These are phyloP conservation scores for Lobosporangium transversale DNA, from an alignment of 192 early-diverging fungal species.

Conservation along the genomic window DNA sequence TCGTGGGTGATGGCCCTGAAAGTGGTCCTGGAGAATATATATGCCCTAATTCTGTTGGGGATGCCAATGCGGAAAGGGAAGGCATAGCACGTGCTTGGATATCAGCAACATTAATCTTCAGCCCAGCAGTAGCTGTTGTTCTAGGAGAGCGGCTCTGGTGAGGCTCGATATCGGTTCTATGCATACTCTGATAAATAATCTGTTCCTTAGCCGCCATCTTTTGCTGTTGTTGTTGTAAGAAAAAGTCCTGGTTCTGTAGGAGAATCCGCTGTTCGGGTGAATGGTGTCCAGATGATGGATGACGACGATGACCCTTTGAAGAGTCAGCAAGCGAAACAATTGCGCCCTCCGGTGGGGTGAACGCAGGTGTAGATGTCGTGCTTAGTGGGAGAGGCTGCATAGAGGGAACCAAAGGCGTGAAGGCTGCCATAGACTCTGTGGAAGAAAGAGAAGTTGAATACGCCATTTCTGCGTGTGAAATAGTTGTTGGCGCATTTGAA, in stretches of 20 bases:
- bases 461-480: conserved; percentile 10
- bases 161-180: conserved; percentile 22
- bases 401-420: conserved; percentile 42
- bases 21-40: conserved; percentile 34
- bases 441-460: conserved; percentile 21
- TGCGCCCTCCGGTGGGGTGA: conserved; percentile 23
- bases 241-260: conserved; percentile 25
- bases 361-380: conserved; percentile 22
- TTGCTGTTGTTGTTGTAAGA: conserved; percentile 35
- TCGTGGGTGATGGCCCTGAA: conserved; percentile 35
- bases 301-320: conserved; percentile 36
- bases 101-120: conserved; percentile 38
- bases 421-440: conserved; percentile 15
- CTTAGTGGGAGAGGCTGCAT: conserved; percentile 20
- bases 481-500: not conserved
- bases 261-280: conserved; percentile 33
- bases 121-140: conserved; percentile 24
- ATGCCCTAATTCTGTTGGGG: conserved; percentile 34
- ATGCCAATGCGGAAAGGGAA: conserved; percentile 19
- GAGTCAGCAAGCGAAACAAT: conserved; percentile 18
- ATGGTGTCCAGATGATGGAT: conserved; percentile 49
- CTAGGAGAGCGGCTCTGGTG: conserved; percentile 49
- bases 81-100: conserved; percentile 44
- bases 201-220: conserved; percentile 44
- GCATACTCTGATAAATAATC: conserved; percentile 7